Evolutionary conservation across 2,329 filamentous ascomycete genomes (phyloP), one percentile per base, ranked within the genome.

Genomic region (Nannizzia gypsea): DNA sequence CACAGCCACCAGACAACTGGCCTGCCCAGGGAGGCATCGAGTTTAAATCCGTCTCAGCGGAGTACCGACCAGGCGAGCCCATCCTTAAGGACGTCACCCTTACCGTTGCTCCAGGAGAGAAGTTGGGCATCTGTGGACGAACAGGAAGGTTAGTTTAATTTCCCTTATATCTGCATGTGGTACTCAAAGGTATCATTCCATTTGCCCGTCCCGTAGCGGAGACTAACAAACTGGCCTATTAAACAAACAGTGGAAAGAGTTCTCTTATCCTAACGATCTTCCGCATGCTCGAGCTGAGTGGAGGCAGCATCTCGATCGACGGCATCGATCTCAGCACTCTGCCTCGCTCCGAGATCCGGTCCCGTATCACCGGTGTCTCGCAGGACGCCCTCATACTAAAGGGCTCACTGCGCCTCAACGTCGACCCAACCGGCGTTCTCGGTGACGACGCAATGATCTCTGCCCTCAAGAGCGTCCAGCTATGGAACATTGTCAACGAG

Each of bases 361-460:
- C 70, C 3, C 67, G 69, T 22, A 69, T 79, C 44, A 77, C 73
- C 24, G 71, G 70, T 6, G 69, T 79, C 34, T 70, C 76, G 0
- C 77, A 79, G 67, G 75, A 77, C 48, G 69, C 75, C 0, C 69
- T 75, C 31, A 66, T 78, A 4, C 69, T 79, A 50, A 68, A 69
- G 36, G 75, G 75, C 3, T 74, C 64, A 4, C 68, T 77, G 0
- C 66, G 73, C 11, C 60, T 69, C 3, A 77, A 77, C 60, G 67
- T 71, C 34, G 73, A 77, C 63, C 75, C 75, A 22, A 68, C 65
- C 1, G 66, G 70, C 8, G 59, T 56, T 4, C 62, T 63, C 52
- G 65, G 68, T 8, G 72, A 77, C 61, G 72, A 77, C 60, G 66
- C 66, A 2, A 73, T 77, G 38, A 65, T 71, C 17, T 63, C 67